A percentile compares a stretch with the other conserved stretches of the same genome.
Conservation (phyloP, 331 rosid species). For the Spiraea crenata region DNA sequence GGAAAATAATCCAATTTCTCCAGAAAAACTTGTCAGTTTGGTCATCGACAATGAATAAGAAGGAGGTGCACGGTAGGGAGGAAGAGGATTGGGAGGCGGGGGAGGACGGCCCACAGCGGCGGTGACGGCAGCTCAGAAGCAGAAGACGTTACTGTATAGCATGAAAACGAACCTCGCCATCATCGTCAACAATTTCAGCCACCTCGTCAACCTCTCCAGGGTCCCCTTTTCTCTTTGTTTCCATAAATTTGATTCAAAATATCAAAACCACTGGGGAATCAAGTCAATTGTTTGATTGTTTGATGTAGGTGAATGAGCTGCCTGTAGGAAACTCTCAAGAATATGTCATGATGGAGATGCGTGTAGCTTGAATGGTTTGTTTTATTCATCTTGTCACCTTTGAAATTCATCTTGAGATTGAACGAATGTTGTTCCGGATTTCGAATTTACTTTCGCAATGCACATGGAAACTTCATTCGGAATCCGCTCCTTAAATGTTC, state of each 20-base stretch:
- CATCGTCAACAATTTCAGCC: constrained; percentile 85
- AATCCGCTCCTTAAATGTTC: no score
- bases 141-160: constrained; percentile 64
- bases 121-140: constrained; percentile 83
- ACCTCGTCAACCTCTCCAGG: constrained; percentile 79
- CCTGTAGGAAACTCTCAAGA: constrained; percentile 91
- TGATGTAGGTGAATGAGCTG: constrained; percentile 77
- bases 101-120: constrained; percentile 83
- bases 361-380: constrained; percentile 87
- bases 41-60: constrained; percentile 76
- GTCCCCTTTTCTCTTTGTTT: constrained; percentile 25
- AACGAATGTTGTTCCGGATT: no score
- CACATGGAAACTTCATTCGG: no score
- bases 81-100: constrained; percentile 28
- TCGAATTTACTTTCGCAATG: no score
- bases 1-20: no score
- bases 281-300: background rate
- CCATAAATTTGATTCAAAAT: background rate
- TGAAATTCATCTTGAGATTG: no score
- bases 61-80: no score
- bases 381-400: no score
- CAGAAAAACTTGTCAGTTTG: background rate
- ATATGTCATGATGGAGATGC: constrained; percentile 92
- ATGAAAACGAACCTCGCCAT: constrained; percentile 65
- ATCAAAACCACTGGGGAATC: background rate